These are phyloP conservation scores for Hyphopichia khmerensis DNA, from an alignment of 1,139 yeast genomes.

Conservation along the genomic window DNA sequence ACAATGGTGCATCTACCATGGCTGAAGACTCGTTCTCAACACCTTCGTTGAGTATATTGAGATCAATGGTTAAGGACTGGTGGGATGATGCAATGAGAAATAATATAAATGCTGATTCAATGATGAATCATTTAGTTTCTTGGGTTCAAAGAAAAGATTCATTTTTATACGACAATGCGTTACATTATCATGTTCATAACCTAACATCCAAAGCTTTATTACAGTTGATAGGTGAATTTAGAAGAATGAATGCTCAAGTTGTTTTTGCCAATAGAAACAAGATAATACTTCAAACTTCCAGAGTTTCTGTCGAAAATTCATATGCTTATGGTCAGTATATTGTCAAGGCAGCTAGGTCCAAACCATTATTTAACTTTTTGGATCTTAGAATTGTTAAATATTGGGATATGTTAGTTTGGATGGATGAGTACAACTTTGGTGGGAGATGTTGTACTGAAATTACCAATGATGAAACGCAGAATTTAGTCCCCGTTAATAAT, in stretches of 20 bases:
- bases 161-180: slow-evolving; percentile 68
- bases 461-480: slow-evolving; percentile 54
- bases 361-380: slow-evolving; percentile 78
- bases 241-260: slow-evolving; percentile 71
- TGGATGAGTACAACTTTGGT: slow-evolving; percentile 87
- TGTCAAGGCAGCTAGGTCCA: slow-evolving; percentile 73
- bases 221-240: slow-evolving; percentile 80
- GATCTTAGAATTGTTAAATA: slow-evolving; percentile 73
- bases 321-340: slow-evolving; percentile 92
- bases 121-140: slow-evolving; percentile 77
- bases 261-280: slow-evolving; percentile 82
- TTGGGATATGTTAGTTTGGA: slow-evolving; percentile 93
- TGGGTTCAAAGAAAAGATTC: slow-evolving; percentile 87
- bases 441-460: slow-evolving; percentile 75
- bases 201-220: slow-evolving; percentile 79
- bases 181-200: slow-evolving; percentile 86
- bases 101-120: slow-evolving; percentile 73
- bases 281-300: slow-evolving; percentile 70
- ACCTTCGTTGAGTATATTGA: slow-evolving; percentile 68
- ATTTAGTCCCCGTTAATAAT: slow-evolving; percentile 57
- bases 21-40: slow-evolving; percentile 81
- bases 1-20: slow-evolving; percentile 52
- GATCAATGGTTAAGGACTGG: slow-evolving; percentile 81
- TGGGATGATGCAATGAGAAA: slow-evolving; percentile 87
- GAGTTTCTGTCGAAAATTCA: slow-evolving; percentile 80